Evolutionary conservation across 805 yeast species (phyloP), one percentile per base, ranked within the genome.

Genomic region (Barnettozyma vustinii): DNA sequence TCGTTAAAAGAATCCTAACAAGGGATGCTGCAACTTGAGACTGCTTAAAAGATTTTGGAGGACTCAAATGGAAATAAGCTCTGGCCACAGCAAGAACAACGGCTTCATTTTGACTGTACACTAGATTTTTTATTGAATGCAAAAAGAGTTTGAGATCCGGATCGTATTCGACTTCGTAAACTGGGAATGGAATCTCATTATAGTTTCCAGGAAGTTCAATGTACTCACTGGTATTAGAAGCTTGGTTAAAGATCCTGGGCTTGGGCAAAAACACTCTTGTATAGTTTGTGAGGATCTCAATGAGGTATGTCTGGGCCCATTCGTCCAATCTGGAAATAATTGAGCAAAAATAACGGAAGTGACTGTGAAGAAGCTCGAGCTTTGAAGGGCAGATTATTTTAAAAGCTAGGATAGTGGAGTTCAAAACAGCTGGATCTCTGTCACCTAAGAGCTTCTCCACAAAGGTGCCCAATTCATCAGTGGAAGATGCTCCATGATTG

Each of bases 341-440:
- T 1, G 68, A 59, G 50, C 88, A 80, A 44, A 76, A 75, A 19
- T 81, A 73, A 27, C 86, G 75, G 61, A 75, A 86, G 56, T 81
- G 80, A 2, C 84, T 79, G 61, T 94, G 98, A 2, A 92, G 64
- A 32, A 86, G 64, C 2, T 79, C 85, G 64, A 85, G 75, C 40
- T 76, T 72, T 30, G 79, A 76, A 0, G 81, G 78, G 46, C 78
- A 77, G 19, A 83, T 67, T 42, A 74, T 71, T 47, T 72, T 71
- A 53, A 76, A 77, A 0, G 86, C 71, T 19, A 78, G 69, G 15
- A 94, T 60, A 0, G 96, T 83, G 1, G 87, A 66, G 5, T 87
- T 82, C 15, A 89, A 74, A 2, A 94, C 99, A 23, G 68, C 66
- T 0, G 81, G 69, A 47, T 82, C 83, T 12, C 73, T 64, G 60